Base-by-base conservation (phyloP, 305 asterid genomes). In the Fraxinus greggii region DNA sequence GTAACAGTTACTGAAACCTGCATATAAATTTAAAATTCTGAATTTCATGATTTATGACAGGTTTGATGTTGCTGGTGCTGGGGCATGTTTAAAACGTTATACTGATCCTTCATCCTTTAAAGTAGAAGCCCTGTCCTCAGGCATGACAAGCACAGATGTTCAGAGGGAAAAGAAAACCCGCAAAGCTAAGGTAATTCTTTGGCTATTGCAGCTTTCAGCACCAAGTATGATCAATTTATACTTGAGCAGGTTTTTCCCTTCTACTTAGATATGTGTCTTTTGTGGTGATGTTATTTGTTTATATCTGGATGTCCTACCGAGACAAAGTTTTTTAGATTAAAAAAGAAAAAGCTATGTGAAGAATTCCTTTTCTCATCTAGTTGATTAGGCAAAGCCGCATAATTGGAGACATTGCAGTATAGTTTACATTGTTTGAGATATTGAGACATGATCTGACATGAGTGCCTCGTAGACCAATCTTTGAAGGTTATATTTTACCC, bases 41-140 rank as follows among this genome's bases (percentile, higher is more conserved):
- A 29, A 31, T 32, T 70, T 70, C 76, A 29, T 70, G 76, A 70
- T 70, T 32, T 70, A 48, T 83, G 74, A 31, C 81, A 95, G 98
- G 93, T 95, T 93, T 86, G 98, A 95, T 86, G 89, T 92, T 77
- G 98, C 93, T 73, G 98, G 98, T 51, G 97, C 95, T 84, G 98
- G 98, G 85, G 94, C 98, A 83, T 93, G 97, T 86, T 90, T 91
- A 54, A 93, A 93, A 86, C 98, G 98, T 75, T 95, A 90, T 85
- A 90, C 98, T 2, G 97, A 95, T 80, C 98, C 98, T 26, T 95
- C 98, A 67, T 89, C 88, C 83, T 93, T 85, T 80, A 93, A 91
- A 88, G 86, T 86, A 79, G 98, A 91, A 84, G 56, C 85, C 23
- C 80, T 81, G n/a, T 72, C 88, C 80, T 84, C 88, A 81, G 87